Conservation (phyloP, 495 filamentous ascomycete genomes). For the Endocarpon pusillum region DNA sequence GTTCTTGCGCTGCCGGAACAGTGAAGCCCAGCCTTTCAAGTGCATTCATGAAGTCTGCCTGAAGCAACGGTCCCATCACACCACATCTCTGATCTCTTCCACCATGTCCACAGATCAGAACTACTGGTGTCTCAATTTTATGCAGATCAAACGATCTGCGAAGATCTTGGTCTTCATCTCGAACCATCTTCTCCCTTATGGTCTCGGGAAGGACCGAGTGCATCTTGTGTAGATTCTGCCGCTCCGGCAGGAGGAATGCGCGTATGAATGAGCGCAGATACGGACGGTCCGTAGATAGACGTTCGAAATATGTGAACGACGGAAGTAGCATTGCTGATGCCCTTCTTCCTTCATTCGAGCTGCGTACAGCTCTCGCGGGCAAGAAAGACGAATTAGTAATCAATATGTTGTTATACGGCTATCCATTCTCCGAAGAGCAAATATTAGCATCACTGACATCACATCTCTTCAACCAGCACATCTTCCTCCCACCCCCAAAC, state of each 20-base stretch:
- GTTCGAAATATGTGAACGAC: conserved; percentile 62
- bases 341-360: conserved; percentile 22
- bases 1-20: neutral
- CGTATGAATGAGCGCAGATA: conserved; percentile 22
- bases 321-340: conserved; percentile 60
- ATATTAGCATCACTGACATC: neutral
- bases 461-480: neutral
- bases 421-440: conserved; percentile 5
- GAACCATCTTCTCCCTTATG: conserved; percentile 16
- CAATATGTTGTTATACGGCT: conserved; percentile 70
- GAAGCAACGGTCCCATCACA: conserved; percentile 53
- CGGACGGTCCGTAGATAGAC: conserved; percentile 27
- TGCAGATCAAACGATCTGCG: too few species aligned
- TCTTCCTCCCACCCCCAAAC: too few species aligned
- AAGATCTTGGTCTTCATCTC: conserved; percentile 16
- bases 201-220: conserved; percentile 31
- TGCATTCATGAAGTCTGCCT: conserved; percentile 44
- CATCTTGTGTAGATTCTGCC: conserved; percentile 37
- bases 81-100: conserved; percentile 69
- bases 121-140: conserved; percentile 45
- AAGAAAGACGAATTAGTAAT: conserved; percentile 54
- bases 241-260: conserved; percentile 26
- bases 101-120: conserved; percentile 75
- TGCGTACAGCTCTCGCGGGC: conserved; percentile 25
- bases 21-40: conserved; percentile 10